These are phyloP conservation scores for Parafenestella ontariensis DNA, from an alignment of 2,329 filamentous ascomycete genomes.

Conservation along the genomic window DNA sequence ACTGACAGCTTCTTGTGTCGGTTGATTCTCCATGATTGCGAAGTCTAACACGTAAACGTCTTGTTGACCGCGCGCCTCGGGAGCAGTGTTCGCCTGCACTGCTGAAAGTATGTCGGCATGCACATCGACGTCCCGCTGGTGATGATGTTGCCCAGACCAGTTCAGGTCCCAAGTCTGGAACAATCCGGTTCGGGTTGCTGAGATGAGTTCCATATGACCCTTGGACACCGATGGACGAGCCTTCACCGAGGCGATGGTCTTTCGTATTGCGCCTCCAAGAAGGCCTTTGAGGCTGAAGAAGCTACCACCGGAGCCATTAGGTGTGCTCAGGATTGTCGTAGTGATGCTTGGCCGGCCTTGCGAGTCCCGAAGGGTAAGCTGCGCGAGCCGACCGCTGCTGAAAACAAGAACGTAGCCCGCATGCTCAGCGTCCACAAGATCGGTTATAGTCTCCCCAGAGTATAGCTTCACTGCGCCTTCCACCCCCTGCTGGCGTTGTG, in stretches of 20 bases:
- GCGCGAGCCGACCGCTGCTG: slow-evolving; percentile 84
- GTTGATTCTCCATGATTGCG: slow-evolving; percentile 62
- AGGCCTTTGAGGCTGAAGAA: slow-evolving; percentile 82
- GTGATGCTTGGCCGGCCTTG: slow-evolving; percentile 85
- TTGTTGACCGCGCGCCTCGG: slow-evolving; percentile 58
- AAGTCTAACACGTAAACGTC: slow-evolving; percentile 82
- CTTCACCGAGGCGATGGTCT: slow-evolving; percentile 80
- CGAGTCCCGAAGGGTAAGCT: slow-evolving; percentile 83
- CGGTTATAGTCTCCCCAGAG: slow-evolving; percentile 77
- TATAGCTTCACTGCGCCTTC: slow-evolving; percentile 78
- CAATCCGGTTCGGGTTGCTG: slow-evolving; percentile 77
- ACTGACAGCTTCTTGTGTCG: slow-evolving; percentile 42
- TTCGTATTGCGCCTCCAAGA: slow-evolving; percentile 73
- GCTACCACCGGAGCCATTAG: slow-evolving; percentile 66
- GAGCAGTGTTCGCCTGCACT: slow-evolving; percentile 62
- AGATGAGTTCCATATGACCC: slow-evolving; percentile 84
- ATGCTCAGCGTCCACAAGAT: slow-evolving; percentile 83
- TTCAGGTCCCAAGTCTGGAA: slow-evolving; percentile 89
- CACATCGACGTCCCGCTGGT: slow-evolving; percentile 74
- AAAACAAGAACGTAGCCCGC: slow-evolving; percentile 86
- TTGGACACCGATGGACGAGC: slow-evolving; percentile 74
- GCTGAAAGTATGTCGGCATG: slow-evolving; percentile 69
- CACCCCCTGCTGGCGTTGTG: slow-evolving; percentile 80
- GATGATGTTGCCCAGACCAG: slow-evolving; percentile 81
- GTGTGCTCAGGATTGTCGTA: slow-evolving; percentile 74